Conservation (phyloP, 352 stramenopile species). For the Globisporangium perplexum region DNA sequence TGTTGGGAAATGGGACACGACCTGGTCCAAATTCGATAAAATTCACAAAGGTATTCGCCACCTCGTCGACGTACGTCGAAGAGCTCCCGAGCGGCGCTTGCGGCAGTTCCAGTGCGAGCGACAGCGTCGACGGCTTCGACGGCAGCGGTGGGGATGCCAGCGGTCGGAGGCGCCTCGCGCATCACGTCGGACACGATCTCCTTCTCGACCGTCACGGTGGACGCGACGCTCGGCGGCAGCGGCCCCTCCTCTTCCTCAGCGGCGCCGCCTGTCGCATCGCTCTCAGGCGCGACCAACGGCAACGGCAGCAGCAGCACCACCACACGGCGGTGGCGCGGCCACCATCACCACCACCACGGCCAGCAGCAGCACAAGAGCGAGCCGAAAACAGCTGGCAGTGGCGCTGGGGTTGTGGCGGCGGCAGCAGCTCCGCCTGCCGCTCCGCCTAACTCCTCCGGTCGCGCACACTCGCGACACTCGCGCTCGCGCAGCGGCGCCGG, state of each 20-base stretch:
- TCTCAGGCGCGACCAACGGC: too few relatives aligned
- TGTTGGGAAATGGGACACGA: too few relatives aligned
- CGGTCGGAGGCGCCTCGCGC: not conserved
- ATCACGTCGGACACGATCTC: not conserved
- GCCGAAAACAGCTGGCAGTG: not conserved
- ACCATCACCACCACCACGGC: not conserved
- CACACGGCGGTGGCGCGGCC: too few relatives aligned
- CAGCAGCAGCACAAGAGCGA: not conserved
- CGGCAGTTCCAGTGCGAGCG: too few relatives aligned
- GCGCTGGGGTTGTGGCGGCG: not conserved
- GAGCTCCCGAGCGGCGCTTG: too few relatives aligned
- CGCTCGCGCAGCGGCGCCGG: slow-evolving; percentile 9
- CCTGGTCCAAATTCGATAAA: too few relatives aligned
- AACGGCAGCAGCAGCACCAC: not conserved
- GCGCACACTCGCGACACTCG: slow-evolving; percentile 1
- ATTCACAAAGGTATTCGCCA: too few relatives aligned
- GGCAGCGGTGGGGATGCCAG: not conserved
- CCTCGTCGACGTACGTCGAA: too few relatives aligned
- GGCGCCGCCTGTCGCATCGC: too few relatives aligned
- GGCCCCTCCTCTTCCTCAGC: not conserved
- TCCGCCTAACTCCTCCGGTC: not conserved
- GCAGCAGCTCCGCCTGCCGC: not conserved
- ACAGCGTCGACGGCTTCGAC: too few relatives aligned
- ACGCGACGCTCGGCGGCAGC: not conserved
- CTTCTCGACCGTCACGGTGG: not conserved